Evolutionary conservation across 1,284 basidiomycete genomes (phyloP), one percentile per base, ranked within the genome.

Genomic region (Ustilago esculenta): DNA sequence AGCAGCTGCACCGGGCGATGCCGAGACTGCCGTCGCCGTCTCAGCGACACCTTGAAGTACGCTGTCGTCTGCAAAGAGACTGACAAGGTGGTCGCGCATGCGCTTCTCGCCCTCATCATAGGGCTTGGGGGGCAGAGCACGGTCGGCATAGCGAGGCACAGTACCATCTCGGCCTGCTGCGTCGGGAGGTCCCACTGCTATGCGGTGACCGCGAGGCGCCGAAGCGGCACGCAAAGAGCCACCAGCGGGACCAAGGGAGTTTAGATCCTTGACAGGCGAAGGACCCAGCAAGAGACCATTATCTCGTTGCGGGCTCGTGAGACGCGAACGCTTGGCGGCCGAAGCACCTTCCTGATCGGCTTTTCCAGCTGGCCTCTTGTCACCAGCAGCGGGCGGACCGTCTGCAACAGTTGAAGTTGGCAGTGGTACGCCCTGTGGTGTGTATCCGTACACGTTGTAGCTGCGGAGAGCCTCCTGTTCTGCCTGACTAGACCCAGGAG

Each of bases 181-280:
- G 25, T 73, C 63, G 20, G 72, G 73, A n/a, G 72, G 54, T 11
- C 72, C 68, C 20, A 72, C 59, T 14, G 63, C 48, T 50, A 66
- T 58, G 37, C 67, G 67, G 18, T 63, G 49, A 18, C 54, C 66
- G 1, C 63, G 59, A 33, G 65, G 68, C 11, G 72, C 75, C 27
- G 68, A 66, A 23, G 77, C 78, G 8, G 77, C 72, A 20, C 73
- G 66, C 46, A 77, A 52, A 14, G 59, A 64, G 17, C 77, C 67
- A 33, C 67, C 73, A 11, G 71, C 51, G 5, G 73, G 73, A 12
- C 73, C 76, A 10, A 81, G 73, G 11, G 65, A 63, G 43, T 80
- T 79, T 37, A 81, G 63, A 35, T 81, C 78, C 51, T 71, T 79
- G 56, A 81, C 79, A 6, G 73, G 75, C 48, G 76, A 72, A 12